Conservation (phyloP, 176 grass and related monocot species). For the Raddia distichophylla region DNA sequence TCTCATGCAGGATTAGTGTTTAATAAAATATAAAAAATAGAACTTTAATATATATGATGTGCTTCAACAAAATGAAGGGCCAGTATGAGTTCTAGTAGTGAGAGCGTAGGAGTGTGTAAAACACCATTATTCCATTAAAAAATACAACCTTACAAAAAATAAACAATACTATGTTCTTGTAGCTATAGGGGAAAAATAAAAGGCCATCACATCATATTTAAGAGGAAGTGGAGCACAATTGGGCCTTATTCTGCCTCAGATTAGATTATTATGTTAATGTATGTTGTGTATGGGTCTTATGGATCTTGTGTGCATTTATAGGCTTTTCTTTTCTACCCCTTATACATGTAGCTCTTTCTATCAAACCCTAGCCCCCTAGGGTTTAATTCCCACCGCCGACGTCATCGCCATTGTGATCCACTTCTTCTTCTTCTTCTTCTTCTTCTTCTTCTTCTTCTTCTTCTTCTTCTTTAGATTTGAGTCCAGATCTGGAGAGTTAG, state of each 20-base stretch:
- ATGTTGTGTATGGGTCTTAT: too few species aligned
- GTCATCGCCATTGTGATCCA: too few species aligned
- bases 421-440: too few species aligned
- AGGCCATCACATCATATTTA: background rate
- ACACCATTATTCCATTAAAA: background rate
- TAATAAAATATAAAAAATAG: slow-evolving; percentile 12
- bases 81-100: background rate
- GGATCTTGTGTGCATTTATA: too few species aligned
- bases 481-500: too few species aligned
- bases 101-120: background rate
- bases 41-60: background rate
- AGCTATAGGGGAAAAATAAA: background rate
- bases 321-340: too few species aligned
- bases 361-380: too few species aligned
- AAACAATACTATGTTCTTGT: background rate
- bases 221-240: background rate
- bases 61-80: slow-evolving; percentile 10
- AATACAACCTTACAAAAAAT: background rate
- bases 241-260: background rate
- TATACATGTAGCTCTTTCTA: too few species aligned
- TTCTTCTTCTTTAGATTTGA: too few species aligned
- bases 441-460: too few species aligned
- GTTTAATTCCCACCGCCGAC: too few species aligned
- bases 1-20: slow-evolving; percentile 24
- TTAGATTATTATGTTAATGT: too few species aligned